Percentiles rank a stretch among this genome's conserved stretches.
phyloP scores from a whole-genome alignment of 768 basidiomycete species.

The Fomitopsis serialis region DNA sequence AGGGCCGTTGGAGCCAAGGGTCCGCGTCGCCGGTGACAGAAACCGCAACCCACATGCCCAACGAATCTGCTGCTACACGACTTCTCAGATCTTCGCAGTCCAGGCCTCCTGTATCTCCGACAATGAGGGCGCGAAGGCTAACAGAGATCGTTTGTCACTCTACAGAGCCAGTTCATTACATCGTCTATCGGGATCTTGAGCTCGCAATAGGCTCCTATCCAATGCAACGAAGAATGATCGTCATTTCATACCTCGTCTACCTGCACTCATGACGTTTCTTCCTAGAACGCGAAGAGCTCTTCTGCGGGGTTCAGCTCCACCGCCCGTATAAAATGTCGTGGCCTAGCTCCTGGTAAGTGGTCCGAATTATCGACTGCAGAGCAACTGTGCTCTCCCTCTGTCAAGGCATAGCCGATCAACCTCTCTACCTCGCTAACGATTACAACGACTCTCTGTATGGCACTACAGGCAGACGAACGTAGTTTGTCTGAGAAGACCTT shows the following conservation, averaged over 20 bases:
- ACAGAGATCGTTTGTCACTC: conserved; percentile 13
- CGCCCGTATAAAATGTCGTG: neutral
- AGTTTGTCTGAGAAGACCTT: neutral
- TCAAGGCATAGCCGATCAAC: conserved; percentile 7
- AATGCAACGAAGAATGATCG: neutral
- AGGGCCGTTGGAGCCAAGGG: conserved; percentile 9
- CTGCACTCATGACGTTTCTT: neutral
- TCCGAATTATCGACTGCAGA: too few species aligned
- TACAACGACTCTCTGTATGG: conserved; percentile 1
- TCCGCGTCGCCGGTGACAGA: conserved; percentile 12
- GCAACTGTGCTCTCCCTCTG: neutral
- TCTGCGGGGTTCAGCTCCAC: neutral
- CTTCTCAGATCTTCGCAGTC: conserved; percentile 16
- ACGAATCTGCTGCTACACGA: conserved; percentile 3
- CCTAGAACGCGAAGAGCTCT: neutral
- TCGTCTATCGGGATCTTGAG: conserved; percentile 2
- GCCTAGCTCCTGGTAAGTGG: too few species aligned
- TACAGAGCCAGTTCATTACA: neutral
- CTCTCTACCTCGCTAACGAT: conserved; percentile 5
- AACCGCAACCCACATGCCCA: conserved; percentile 10
- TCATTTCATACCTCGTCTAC: neutral
- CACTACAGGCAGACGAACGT: neutral
- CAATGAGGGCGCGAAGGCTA: conserved; percentile 25
- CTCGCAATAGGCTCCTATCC: neutral
- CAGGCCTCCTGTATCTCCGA: conserved; percentile 14